Percentiles rank a stretch among this genome's conserved stretches.
Conservation (phyloP, 305 asterid genomes). For the Rubia peregrina region DNA sequence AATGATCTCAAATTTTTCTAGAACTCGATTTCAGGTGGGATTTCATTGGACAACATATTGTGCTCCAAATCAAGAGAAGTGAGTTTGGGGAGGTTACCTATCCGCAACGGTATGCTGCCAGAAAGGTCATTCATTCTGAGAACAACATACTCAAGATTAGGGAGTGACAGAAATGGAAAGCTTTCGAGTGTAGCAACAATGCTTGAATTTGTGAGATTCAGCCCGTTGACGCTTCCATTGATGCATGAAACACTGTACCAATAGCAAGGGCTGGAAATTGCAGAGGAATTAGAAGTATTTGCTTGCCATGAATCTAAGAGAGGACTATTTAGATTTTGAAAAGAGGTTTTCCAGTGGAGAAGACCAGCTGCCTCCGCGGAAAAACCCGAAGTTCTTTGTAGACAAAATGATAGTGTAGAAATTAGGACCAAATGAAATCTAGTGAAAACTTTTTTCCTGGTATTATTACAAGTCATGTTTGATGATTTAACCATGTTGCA, state of each 20-base stretch:
- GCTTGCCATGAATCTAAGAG: slow-evolving; percentile 5
- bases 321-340: background rate
- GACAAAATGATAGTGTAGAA: background rate
- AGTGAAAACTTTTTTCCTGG: background rate
- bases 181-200: slow-evolving; percentile 14
- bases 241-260: slow-evolving; percentile 20
- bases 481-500: no score
- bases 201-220: slow-evolving; percentile 18
- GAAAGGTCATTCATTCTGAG: background rate
- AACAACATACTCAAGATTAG: slow-evolving; percentile 15
- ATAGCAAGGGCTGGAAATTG: slow-evolving; percentile 10
- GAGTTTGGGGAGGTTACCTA: slow-evolving; percentile 5
- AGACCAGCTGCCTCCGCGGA: slow-evolving; percentile 9
- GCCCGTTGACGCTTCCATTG: slow-evolving; percentile 14
- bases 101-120: slow-evolving; percentile 14
- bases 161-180: slow-evolving; percentile 19
- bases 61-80: slow-evolving; percentile 2
- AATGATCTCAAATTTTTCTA: slow-evolving; percentile 15
- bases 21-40: slow-evolving; percentile 18
- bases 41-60: slow-evolving; percentile 1
- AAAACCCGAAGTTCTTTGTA: slow-evolving; percentile 8
- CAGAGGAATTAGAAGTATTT: background rate
- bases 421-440: background rate
- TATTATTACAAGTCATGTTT: no score
- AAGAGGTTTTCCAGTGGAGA: slow-evolving; percentile 13